Conservation (phyloP, 2,329 filamentous ascomycete species). For the Raffaelea ambrosiae region DNA sequence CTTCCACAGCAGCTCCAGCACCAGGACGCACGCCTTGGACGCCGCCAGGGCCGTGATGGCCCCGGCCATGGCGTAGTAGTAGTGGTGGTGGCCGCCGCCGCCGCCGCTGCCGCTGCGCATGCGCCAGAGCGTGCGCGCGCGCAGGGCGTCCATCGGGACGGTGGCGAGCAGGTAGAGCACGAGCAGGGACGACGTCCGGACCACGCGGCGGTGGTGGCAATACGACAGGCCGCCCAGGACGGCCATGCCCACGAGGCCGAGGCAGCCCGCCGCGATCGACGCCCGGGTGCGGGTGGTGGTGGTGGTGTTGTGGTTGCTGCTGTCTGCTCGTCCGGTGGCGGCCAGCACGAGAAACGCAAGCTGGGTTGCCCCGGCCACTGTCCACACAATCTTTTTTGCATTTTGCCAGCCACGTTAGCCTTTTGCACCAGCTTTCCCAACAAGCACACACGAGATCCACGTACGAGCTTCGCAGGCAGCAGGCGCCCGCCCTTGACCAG, state of each 20-base stretch:
- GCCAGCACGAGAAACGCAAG: too few relatives aligned
- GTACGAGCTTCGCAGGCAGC: neutral
- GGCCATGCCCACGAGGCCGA: too few relatives aligned
- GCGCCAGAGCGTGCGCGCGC: neutral
- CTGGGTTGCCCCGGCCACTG: too few relatives aligned
- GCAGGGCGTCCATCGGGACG: neutral
- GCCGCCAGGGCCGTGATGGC: neutral
- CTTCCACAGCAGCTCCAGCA: neutral
- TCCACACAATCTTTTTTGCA: too few relatives aligned
- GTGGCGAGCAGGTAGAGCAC: neutral
- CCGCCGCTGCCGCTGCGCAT: neutral
- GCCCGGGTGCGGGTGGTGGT: neutral
- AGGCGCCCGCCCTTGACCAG: neutral
- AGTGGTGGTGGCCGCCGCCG: too few relatives aligned
- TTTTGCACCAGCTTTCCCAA: too few relatives aligned
- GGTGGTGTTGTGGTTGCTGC: neutral
- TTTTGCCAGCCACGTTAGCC: too few relatives aligned
- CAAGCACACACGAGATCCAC: too few relatives aligned
- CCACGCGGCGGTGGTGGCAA: neutral
- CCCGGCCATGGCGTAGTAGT: too few relatives aligned
- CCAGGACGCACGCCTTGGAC: neutral
- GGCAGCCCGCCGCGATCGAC: neutral
- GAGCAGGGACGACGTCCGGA: neutral
- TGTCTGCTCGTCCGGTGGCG: too few relatives aligned
- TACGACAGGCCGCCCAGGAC: neutral